Evolutionary conservation across 352 stramenopile genomes (phyloP).

Genomic region (Phytophthora cactorum): DNA sequence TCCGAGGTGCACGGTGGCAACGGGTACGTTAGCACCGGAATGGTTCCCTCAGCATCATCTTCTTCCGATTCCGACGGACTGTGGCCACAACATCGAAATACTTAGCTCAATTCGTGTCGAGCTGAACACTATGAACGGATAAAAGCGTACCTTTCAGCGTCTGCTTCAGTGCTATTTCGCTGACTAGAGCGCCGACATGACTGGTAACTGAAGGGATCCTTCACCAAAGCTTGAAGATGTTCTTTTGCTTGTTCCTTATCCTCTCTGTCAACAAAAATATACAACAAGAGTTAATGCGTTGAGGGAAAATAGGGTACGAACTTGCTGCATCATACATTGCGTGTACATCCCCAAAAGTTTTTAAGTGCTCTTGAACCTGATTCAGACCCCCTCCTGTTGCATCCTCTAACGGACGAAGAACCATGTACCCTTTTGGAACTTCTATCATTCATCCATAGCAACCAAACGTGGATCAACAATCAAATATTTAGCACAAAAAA

Average conservation of each 20-base stretch:
- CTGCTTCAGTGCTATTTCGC: conserved; percentile 12
- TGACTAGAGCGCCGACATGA: conserved; percentile 8
- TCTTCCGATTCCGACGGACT: conserved; percentile 39
- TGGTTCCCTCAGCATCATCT: conserved; percentile 34
- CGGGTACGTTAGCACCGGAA: conserved; percentile 70
- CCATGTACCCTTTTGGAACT: conserved; percentile 39
- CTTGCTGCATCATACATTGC: conserved; percentile 21
- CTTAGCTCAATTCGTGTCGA: conserved; percentile 3
- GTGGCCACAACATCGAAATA: conserved; percentile 5
- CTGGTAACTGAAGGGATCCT: conserved; percentile 30
- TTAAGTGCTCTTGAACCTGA: conserved; percentile 28
- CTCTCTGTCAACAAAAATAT: conserved; percentile 20
- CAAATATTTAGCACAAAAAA: too few relatives aligned
- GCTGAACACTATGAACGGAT: background rate
- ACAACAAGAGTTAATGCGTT: background rate
- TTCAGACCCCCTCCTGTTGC: conserved; percentile 28
- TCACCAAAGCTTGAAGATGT: conserved; percentile 31
- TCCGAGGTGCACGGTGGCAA: conserved; percentile 74
- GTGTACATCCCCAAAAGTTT: conserved; percentile 6
- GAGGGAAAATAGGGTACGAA: background rate
- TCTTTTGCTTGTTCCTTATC: conserved; percentile 38
- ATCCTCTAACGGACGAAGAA: conserved; percentile 41
- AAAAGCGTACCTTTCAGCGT: conserved; percentile 19
- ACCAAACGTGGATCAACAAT: background rate
- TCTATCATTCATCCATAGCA: conserved; percentile 27